Evolutionary conservation across 345 rosid genomes (phyloP), one percentile per base, ranked within the genome.

Genomic region (Pugionium dolabratum): DNA sequence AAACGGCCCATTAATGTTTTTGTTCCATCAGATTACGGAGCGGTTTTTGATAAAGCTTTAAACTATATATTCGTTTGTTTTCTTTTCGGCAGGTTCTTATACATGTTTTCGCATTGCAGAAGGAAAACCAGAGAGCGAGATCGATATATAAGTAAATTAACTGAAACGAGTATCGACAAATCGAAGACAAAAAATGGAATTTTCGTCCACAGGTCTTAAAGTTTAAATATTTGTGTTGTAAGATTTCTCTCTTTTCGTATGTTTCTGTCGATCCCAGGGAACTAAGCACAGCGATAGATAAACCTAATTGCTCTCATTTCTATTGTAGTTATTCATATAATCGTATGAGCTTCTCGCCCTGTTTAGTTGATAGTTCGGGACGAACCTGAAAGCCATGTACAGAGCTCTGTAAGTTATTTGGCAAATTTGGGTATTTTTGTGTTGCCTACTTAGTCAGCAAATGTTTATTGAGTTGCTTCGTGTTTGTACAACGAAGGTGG

Each of bases 351-450:
- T 18, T 61, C 26, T 61, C 34, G 31, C 1, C 46, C 43, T 46
- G 7, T 8, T 4, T 30, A 4, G 7, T 9, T 39, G 34, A 56
- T 39, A 9, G 39, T 7, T 53, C 18, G 18, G 18, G 18, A 18
- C 18, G 6, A 6, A 59, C 8, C 36, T 46, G 32, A 35, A 53
- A 53, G 57, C 36, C n/a, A 72, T 72, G 76, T 59, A 72, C 66
- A 72, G 71, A 72, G 71, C 76, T 18, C 49, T 72, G 76, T 72
- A 59, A 72, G 76, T 72, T 18, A 29, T 28, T 57, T 33, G 5
- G 4, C 59, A 30, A 49, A 27, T 34, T 72, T 41, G 41, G 7
- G 18, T 18, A 18, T 32, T 66, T 45, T n/a, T 32, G 27, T 7
- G 6, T 51, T 69, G 37, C 4, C 7, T 10, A 50, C 25, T 59